Evolutionary conservation across 768 basidiomycete species (phyloP), one percentile per base, ranked within the genome.

Genomic region (Royoungia palumana): DNA sequence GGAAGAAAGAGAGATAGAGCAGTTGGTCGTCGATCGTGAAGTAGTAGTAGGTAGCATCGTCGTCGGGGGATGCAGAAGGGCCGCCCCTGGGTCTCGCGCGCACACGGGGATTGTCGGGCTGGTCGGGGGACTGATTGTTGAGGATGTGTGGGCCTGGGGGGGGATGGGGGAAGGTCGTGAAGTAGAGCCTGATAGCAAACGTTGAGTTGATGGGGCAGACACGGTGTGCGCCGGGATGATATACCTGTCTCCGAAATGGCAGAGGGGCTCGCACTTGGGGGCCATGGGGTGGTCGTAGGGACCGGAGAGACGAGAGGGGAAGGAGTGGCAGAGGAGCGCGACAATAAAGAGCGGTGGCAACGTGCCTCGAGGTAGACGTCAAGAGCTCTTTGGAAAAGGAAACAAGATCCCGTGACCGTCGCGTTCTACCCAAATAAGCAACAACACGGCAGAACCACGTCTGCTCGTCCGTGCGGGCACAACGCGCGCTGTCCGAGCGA

Each of bases 11-110:
- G 56, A 93, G 79, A 73, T 96, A 96, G 57, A 87, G 78, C 32
- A 96, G 78, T 56, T 92, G 87, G 75, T 94, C 87, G 70, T 96
- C 93, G 72, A 95, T 82, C 48, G 88, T 90, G 74, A 95, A 93
- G 72, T 87, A 95, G 71, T 90, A 89, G 67, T 89, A 90, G 45
- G 78, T 76, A 48, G 85, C 81, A 55, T 81, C 76, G 56, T 87
- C 86, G 59, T 92, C 87, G 20, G 85, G 81, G 14, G 87, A 78
- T 21, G 79, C 73, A 36, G 82, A 78, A 27, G 80, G 78, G n/a
- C 79, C 77, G 34, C 73, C 79, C 63, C 72, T 76, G 8, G 80
- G 75, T 61, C 76, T 77, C 43, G 78, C 73, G 53, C 87, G 84
- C 25, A 89, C 69, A 61, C 72, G 76, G 62, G 87, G 87, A 43